Percentiles rank a stretch among this genome's conserved stretches.
Evolutionary conservation across 1,284 basidiomycete genomes (phyloP).

Genomic region (Cutaneotrichosporon sp.): DNA sequence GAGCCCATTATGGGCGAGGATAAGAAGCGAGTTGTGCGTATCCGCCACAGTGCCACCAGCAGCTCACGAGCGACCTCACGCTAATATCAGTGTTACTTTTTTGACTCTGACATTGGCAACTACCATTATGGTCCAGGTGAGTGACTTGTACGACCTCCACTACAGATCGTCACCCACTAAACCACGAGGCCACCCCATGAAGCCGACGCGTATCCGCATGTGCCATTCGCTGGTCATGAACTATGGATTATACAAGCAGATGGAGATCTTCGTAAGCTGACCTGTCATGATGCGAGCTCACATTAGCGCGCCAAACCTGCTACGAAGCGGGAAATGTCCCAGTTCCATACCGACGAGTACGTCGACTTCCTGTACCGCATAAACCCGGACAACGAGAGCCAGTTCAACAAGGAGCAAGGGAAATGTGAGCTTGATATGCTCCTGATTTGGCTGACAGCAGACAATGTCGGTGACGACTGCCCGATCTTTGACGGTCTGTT

Average conservation of each 20-base stretch:
- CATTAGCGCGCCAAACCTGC: constrained; percentile 95
- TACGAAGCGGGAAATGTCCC: constrained; percentile 96
- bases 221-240: constrained; percentile 99
- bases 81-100: constrained; percentile 82
- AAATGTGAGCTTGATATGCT: constrained; percentile 64
- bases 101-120: constrained; percentile 96
- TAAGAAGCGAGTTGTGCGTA: constrained; percentile 80
- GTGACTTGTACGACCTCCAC: constrained; percentile 38
- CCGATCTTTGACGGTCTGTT: constrained; percentile 98
- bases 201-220: constrained; percentile 97
- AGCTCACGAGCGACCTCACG: not conserved
- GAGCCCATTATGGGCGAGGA: constrained; percentile 71
- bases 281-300: not conserved
- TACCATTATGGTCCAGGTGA: constrained; percentile 98
- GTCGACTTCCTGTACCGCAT: constrained; percentile 84
- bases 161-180: not conserved
- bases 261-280: constrained; percentile 87
- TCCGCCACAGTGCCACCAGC: not conserved
- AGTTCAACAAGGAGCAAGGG: constrained; percentile 89
- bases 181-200: constrained; percentile 63
- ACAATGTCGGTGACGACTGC: constrained; percentile 92
- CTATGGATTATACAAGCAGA: constrained; percentile 94
- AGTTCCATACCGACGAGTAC: constrained; percentile 92
- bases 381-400: constrained; percentile 79
- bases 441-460: constrained; percentile 48